Base-by-base conservation (phyloP, 2,329 filamentous ascomycete species). In the Allantophomopsis cytisporea region DNA sequence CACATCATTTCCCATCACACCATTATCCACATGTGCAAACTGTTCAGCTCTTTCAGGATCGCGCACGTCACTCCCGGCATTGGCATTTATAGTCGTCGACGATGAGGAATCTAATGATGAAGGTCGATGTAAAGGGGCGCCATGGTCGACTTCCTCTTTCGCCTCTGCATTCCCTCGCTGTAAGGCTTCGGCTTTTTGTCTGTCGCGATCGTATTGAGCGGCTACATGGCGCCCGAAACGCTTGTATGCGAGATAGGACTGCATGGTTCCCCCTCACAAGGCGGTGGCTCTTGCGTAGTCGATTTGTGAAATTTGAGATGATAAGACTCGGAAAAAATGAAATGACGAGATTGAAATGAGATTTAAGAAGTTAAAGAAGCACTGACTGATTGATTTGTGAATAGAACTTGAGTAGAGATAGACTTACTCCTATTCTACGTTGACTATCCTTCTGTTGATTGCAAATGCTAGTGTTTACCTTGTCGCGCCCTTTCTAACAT, bases 181-280 rank as follows among this genome's bases (percentile, higher is more conserved):
- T 6, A 51, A 13, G 10, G 48, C 44, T 23, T 50, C 48, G 7
- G 47, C 39, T 14, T 43, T 43, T 34, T 45, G 36, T 11, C 20
- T 37, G 33, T 50, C 45, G 18, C 47, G 32, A 17, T 50, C 48
- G 38, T 45, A 49, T 45, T 50, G 48, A 5, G 37, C 42, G 32
- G 35, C 35, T 2, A 40, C 47, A 15, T 41, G 31, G 10, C 35
- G 39, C 13, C 43, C 44, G 39, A 52, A 50, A 12, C 45, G 42
- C 21, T 40, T 43, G 21, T 50, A 48, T 17, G 45, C 38, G 6
- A 48, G 33, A 32, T 40, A 42, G n/a, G 43, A 50, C 38, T 48
- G 47, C 48, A 50, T 49, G 35, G 23, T 28, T 28, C 10, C 23
- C 11, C 23, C 11, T 12, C 11, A 6, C 23, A 8, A 21, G 23